Evolutionary conservation across 192 early-diverging fungal genomes (phyloP).

Genomic region (Ramicandelaber brevisporus): DNA sequence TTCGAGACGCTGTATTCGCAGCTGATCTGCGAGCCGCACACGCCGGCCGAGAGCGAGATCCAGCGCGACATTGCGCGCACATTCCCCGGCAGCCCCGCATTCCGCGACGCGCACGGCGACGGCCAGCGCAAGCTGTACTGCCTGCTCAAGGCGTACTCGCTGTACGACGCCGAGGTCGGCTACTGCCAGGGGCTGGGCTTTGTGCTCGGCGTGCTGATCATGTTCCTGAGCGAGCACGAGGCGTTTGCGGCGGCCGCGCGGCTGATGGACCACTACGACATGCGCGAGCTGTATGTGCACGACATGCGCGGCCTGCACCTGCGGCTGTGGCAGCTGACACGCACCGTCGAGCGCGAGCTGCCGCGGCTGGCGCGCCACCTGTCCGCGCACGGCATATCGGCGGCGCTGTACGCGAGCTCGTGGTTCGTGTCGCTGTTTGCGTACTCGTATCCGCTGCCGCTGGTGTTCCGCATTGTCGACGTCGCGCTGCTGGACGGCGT

Average conservation of each 20-base stretch:
- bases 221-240: constrained; percentile 87
- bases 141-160: constrained; percentile 74
- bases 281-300: constrained; percentile 81
- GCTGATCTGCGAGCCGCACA: constrained; percentile 39
- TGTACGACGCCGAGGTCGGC: constrained; percentile 85
- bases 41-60: constrained; percentile 75
- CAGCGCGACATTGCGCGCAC: constrained; percentile 78
- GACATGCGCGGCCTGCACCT: constrained; percentile 86
- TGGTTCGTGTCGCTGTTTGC: constrained; percentile 98
- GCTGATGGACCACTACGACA: constrained; percentile 78
- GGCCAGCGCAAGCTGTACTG: constrained; percentile 73
- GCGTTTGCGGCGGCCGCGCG: constrained; percentile 87
- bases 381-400: constrained; percentile 33
- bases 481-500: constrained; percentile 76
- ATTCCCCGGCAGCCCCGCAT: constrained; percentile 72
- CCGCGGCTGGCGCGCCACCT: constrained; percentile 63
- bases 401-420: constrained; percentile 81
- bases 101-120: constrained; percentile 49
- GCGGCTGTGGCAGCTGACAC: constrained; percentile 65
- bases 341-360: constrained; percentile 41
- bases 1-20: constrained; percentile 61
- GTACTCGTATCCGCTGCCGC: constrained; percentile 70
- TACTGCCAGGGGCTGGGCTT: constrained; percentile 97
- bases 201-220: constrained; percentile 70
- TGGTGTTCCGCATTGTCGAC: constrained; percentile 83